A percentile compares a stretch with the other conserved stretches of the same genome.
Evolutionary conservation across 1,139 yeast species (phyloP).

Genomic region (Hansenula lynferdii): DNA sequence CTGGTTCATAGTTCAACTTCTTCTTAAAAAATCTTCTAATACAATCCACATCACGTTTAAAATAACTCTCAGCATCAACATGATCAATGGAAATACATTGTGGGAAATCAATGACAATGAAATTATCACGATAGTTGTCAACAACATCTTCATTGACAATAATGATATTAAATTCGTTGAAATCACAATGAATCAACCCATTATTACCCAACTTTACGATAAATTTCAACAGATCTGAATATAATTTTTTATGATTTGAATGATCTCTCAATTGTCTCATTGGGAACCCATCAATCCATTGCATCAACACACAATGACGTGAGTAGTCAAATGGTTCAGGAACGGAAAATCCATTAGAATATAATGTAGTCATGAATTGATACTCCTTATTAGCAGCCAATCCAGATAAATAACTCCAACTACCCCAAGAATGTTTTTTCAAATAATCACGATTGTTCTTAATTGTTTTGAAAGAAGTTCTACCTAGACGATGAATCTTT

Average conservation of each 20-base stretch:
- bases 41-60: conserved; percentile 90
- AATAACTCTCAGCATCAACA: conserved; percentile 79
- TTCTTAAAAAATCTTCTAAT: conserved; percentile 76
- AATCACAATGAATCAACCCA: conserved; percentile 96
- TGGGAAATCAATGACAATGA: conserved; percentile 95
- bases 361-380: conserved; percentile 75
- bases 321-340: conserved; percentile 89
- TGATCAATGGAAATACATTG: conserved; percentile 96
- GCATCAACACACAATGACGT: conserved; percentile 92
- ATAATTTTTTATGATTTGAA: conserved; percentile 61
- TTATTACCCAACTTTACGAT: conserved; percentile 77
- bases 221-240: conserved; percentile 82
- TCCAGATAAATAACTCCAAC: conserved; percentile 90
- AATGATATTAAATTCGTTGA: conserved; percentile 92
- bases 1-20: conserved; percentile 71
- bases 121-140: conserved; percentile 50
- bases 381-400: conserved; percentile 92
- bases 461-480: conserved; percentile 89
- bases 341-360: conserved; percentile 73
- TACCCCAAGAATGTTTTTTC: conserved; percentile 51
- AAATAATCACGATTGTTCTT: conserved; percentile 92
- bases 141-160: conserved; percentile 59
- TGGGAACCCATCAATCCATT: conserved; percentile 80
- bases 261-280: conserved; percentile 80
- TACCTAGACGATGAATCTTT: conserved; percentile 89